Percentiles rank a stretch among this genome's conserved stretches.
phyloP scores from a whole-genome alignment of 352 stramenopile species.

The Phytophthora lateralis region DNA sequence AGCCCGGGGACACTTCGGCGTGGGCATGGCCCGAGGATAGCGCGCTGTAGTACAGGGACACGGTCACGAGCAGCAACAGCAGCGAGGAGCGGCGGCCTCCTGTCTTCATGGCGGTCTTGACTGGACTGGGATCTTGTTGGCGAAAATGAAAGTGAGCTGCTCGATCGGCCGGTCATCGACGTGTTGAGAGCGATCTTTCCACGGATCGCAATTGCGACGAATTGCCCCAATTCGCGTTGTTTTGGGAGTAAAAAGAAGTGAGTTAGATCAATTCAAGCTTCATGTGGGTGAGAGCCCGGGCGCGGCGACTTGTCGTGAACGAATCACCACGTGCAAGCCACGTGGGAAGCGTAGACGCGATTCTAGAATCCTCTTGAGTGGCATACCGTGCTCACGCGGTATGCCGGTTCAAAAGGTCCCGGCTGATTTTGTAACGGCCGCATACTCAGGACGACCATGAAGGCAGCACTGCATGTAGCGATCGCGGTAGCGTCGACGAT shows the following conservation, averaged over 20 bases:
- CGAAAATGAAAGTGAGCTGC: slow-evolving; percentile 30
- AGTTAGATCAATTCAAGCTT: neutral
- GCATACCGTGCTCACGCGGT: neutral
- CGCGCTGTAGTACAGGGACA: slow-evolving; percentile 43
- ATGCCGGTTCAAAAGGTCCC: neutral
- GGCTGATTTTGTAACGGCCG: neutral
- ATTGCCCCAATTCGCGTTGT: slow-evolving; percentile 6
- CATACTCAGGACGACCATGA: slow-evolving; percentile 23
- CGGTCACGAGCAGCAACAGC: slow-evolving; percentile 44
- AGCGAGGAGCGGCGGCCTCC: slow-evolving; percentile 26
- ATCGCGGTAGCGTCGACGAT: slow-evolving; percentile 14
- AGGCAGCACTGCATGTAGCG: slow-evolving; percentile 10
- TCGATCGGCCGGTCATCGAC: slow-evolving; percentile 1
- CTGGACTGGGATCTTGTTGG: slow-evolving; percentile 9
- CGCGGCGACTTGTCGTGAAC: neutral
- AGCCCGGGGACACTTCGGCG: slow-evolving; percentile 44
- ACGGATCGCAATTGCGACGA: slow-evolving; percentile 3
- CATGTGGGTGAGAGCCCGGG: neutral
- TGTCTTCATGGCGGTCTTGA: slow-evolving; percentile 13
- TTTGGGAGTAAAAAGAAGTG: neutral
- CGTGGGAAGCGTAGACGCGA: slow-evolving; percentile 1
- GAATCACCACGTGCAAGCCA: slow-evolving; percentile 3
- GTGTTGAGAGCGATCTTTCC: slow-evolving; percentile 31
- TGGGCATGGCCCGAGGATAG: slow-evolving; percentile 24
- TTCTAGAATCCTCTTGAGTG: slow-evolving; percentile 32